These are phyloP conservation scores for Hypoxylon sp. DNA, from an alignment of 2,329 filamentous ascomycete genomes.

Conservation along the genomic window DNA sequence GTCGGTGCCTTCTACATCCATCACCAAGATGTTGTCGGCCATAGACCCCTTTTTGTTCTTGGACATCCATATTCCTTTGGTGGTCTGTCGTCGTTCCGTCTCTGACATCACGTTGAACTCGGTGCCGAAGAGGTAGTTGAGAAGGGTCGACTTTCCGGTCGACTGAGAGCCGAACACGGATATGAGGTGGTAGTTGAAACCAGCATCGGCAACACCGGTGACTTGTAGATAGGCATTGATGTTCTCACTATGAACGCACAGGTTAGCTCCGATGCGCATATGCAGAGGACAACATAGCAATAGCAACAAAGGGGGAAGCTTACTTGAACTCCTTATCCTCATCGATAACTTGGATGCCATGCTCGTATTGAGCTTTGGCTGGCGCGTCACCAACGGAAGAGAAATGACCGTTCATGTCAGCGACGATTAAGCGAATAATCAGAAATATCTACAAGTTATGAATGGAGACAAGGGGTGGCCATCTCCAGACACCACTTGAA, in stretches of 20 bases:
- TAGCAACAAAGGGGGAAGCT: conserved; percentile 53
- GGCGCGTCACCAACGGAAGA: conserved; percentile 78
- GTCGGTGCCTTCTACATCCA: conserved; percentile 99
- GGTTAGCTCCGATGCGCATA: conserved; percentile 38
- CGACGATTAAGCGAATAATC: conserved; percentile 31
- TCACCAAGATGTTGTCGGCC: conserved; percentile 98
- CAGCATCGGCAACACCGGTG: conserved; percentile 85
- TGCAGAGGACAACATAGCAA: conserved; percentile 3
- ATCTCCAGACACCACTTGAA: conserved; percentile 27
- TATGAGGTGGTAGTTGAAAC: conserved; percentile 99
- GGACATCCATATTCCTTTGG: conserved; percentile 99
- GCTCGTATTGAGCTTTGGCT: conserved; percentile 79
- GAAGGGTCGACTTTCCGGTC: conserved; percentile 95
- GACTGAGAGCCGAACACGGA: conserved; percentile 99
- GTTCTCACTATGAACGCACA: conserved; percentile 70
- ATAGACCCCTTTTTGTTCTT: conserved; percentile 89
- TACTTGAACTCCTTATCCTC: conserved; percentile 98
- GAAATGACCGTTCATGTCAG: conserved; percentile 83
- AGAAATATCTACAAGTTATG: conserved; percentile 34
- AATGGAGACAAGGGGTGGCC: conserved; percentile 29
- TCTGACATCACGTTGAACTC: conserved; percentile 99
- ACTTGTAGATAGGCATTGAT: conserved; percentile 85
- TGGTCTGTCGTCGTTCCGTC: conserved; percentile 92
- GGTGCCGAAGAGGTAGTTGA: conserved; percentile 96
- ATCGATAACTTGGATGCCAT: conserved; percentile 97